Conservation (phyloP, 1,284 basidiomycete species). For the Ganoderma resinaceum region DNA sequence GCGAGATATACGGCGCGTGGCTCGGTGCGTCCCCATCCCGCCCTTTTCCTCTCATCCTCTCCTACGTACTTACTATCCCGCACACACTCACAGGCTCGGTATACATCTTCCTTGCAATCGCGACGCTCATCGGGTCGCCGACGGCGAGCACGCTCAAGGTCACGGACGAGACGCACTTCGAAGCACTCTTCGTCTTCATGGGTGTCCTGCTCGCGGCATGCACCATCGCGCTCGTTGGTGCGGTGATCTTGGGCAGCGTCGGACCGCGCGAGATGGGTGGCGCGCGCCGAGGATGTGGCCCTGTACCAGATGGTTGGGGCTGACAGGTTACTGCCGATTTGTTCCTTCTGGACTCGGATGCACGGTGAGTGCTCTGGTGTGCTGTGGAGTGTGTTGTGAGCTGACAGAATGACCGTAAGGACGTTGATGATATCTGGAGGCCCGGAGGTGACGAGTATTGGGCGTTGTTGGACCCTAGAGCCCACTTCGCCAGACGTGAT, state of each 20-base stretch:
- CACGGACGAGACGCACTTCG: conserved; percentile 37
- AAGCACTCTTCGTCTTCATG: conserved; percentile 42
- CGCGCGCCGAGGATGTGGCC: too few species aligned
- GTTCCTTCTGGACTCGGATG: too few species aligned
- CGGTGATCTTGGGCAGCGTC: conserved; percentile 49
- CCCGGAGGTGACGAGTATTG: too few species aligned
- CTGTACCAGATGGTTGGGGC: too few species aligned
- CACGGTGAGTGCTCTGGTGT: too few species aligned
- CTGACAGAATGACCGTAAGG: too few species aligned
- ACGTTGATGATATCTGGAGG: too few species aligned
- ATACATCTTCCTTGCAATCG: conserved; percentile 23
- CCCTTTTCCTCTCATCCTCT: neutral
- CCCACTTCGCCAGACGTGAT: too few species aligned
- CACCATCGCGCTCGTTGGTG: conserved; percentile 14
- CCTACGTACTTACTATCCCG: neutral
- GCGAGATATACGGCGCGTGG: conserved; percentile 29
- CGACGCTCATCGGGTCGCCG: conserved; percentile 27
- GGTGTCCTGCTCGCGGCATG: conserved; percentile 33
- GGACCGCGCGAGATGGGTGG: too few species aligned
- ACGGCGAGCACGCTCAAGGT: conserved; percentile 40
- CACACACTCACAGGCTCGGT: conserved; percentile 38
- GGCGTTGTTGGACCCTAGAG: too few species aligned
- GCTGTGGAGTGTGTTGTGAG: too few species aligned
- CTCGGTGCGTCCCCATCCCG: conserved; percentile 18
- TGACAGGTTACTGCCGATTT: too few species aligned